Base-by-base conservation (phyloP, 2,329 filamentous ascomycete genomes). In the Neodidymelliopsis sp. region DNA sequence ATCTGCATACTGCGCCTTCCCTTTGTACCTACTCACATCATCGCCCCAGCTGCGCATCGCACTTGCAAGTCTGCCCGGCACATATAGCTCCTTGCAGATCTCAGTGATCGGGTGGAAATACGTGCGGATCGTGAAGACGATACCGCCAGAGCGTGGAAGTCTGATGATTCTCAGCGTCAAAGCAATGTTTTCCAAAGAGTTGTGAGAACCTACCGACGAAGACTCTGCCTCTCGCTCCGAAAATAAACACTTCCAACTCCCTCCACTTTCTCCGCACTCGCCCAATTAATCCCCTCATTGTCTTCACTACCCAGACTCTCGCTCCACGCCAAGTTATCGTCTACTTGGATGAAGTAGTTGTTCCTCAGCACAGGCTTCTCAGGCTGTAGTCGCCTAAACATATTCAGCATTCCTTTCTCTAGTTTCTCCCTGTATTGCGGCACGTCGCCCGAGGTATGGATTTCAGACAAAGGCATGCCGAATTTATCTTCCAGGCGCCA, bases 271-370 rank as follows among this genome's bases (percentile, higher is more conserved):
- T 89, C 82, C 1, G 89, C 89, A 25, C 35, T 41, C 6, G 45
- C 44, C 40, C 50, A 49, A 23, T 45, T 86, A 2, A 86, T 82
- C 0, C 77, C 77, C 0, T 76, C 73, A 1, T 74, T 73, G 66
- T 95, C 89, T 71, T 95, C 91, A 12, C 74, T 61, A 0, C 90
- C 90, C 58, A 95, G 92, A 61, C 84, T 89, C 63, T 79, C 75
- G 50, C 86, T 89, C 90, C 90, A 95, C 0, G 87, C 78, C 1
- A 96, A 77, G 4, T 81, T 74, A 47, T 91, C 89, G 65, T 95
- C 90, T 1, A 94, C 89, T 73, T 95, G 90, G 55, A 95, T 82
- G 75, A 95, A 95, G 73, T 94, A 95, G 68, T 94, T 93, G 68
- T 92, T 90, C 49, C 90, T 79, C 15, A 84, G 60, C 18, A 88